A percentile compares a stretch with the other conserved stretches of the same genome.
These are phyloP conservation scores for Escovopsis sp. DNA, from an alignment of 2,329 filamentous ascomycete species.

Conservation along the genomic window DNA sequence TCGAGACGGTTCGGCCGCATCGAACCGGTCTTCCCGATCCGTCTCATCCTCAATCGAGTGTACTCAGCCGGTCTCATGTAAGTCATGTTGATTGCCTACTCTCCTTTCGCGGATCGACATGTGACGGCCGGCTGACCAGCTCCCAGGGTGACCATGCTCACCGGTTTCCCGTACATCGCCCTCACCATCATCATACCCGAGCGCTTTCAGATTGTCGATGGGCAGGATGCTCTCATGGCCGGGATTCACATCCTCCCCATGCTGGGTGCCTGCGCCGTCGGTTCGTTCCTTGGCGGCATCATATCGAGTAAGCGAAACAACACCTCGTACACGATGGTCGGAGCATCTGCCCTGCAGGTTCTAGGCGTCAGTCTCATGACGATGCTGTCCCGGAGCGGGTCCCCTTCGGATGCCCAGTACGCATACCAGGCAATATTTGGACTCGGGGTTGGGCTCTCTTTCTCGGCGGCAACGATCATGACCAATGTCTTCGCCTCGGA, in stretches of 20 bases:
- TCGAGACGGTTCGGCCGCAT: constrained; percentile 22
- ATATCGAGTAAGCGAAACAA: constrained; percentile 39
- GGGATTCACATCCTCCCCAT: constrained; percentile 44
- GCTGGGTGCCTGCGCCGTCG: constrained; percentile 40
- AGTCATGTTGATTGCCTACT: constrained; percentile 8
- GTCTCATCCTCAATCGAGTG: constrained; percentile 31
- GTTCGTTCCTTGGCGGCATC: constrained; percentile 39
- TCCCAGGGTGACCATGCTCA: constrained; percentile 38
- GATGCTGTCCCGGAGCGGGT: constrained; percentile 20
- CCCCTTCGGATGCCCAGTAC: constrained; percentile 29
- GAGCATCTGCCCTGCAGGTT: constrained; percentile 35
- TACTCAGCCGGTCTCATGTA: constrained; percentile 37
- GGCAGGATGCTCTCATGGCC: constrained; percentile 35
- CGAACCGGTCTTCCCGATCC: constrained; percentile 40
- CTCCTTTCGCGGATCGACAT: neutral
- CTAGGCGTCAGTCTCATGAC: constrained; percentile 37
- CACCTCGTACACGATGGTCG: constrained; percentile 35
- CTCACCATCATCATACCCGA: constrained; percentile 46
- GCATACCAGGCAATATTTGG: constrained; percentile 43
- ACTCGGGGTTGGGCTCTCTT: constrained; percentile 42
- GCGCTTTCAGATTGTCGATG: constrained; percentile 44
- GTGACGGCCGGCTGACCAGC: constrained; percentile 6
- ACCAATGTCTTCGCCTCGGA: constrained; percentile 36
- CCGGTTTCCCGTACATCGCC: constrained; percentile 42
- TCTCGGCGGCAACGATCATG: constrained; percentile 42